A percentile compares a stretch with the other conserved stretches of the same genome.
Evolutionary conservation across 164 flowering plant genomes (phyloP).

Genomic region (Vitis cinerea): DNA sequence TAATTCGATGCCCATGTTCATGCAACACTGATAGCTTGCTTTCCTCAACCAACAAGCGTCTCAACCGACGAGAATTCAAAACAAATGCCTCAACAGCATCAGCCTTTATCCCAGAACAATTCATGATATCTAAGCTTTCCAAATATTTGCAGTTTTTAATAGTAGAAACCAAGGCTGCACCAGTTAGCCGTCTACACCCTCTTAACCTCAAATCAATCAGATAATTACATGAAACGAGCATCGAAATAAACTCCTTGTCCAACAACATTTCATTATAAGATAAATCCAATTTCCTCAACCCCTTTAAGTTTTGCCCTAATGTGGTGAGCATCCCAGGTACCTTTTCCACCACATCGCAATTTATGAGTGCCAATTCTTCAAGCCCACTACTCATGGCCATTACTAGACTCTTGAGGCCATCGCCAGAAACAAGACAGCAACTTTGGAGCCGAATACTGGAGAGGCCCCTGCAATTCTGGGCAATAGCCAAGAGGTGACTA

Average conservation of each 20-base stretch:
- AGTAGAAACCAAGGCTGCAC: slow-evolving; percentile 31
- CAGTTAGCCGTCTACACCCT: slow-evolving; percentile 54
- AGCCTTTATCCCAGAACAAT: slow-evolving; percentile 45
- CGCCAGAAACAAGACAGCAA: slow-evolving; percentile 78
- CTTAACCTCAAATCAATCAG: slow-evolving; percentile 60
- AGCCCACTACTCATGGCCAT: slow-evolving; percentile 35
- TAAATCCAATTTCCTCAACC: slow-evolving; percentile 58
- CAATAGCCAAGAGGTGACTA: slow-evolving; percentile 50
- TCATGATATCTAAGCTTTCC: slow-evolving; percentile 43
- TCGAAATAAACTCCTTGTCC: slow-evolving; percentile 67
- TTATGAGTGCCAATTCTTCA: slow-evolving; percentile 63
- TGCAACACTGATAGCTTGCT: slow-evolving; percentile 55
- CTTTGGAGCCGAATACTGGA: slow-evolving; percentile 59
- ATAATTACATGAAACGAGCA: slow-evolving; percentile 58
- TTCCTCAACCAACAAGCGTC: slow-evolving; percentile 52
- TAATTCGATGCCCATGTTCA: slow-evolving; percentile 35
- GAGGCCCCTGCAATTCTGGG: slow-evolving; percentile 42
- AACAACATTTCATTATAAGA: slow-evolving; percentile 67
- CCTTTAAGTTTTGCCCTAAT: slow-evolving; percentile 60
- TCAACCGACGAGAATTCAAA: slow-evolving; percentile 38
- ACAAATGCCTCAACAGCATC: slow-evolving; percentile 54
- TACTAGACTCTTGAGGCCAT: slow-evolving; percentile 50
- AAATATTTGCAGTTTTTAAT: slow-evolving; percentile 51
- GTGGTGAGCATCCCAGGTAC: slow-evolving; percentile 68
- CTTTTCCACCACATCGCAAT: slow-evolving; percentile 72